Conservation (phyloP, 768 basidiomycete genomes). For the Galerina sulciceps region DNA sequence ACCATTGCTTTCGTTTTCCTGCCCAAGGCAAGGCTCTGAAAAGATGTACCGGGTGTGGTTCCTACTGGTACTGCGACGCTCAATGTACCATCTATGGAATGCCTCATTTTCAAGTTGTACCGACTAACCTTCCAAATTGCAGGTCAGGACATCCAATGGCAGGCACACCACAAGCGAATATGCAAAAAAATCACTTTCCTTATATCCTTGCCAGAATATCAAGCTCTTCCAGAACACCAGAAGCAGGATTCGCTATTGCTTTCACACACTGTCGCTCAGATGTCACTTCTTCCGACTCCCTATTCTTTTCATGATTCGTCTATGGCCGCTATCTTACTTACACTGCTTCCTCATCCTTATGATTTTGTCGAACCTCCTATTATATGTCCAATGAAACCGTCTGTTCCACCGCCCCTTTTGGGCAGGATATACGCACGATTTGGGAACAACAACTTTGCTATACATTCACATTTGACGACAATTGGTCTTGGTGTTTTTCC, state of each 20-base stretch:
- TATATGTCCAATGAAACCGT: slow-evolving; percentile 34
- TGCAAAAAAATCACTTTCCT: slow-evolving; percentile 63
- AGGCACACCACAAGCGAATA: slow-evolving; percentile 63
- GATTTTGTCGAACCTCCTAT: slow-evolving; percentile 25
- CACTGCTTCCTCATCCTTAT: slow-evolving; percentile 40
- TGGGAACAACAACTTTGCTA: slow-evolving; percentile 81
- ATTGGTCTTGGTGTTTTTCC: slow-evolving; percentile 81
- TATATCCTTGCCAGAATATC: slow-evolving; percentile 47
- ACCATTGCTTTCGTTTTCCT: slow-evolving; percentile 55
- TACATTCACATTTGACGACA: slow-evolving; percentile 73
- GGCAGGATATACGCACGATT: slow-evolving; percentile 59
- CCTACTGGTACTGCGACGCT: slow-evolving; percentile 74
- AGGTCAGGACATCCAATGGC: slow-evolving; percentile 80
- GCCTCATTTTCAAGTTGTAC: slow-evolving; percentile 2
- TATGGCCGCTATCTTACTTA: slow-evolving; percentile 15
- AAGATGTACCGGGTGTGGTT: slow-evolving; percentile 68
- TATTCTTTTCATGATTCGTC: slow-evolving; percentile 18
- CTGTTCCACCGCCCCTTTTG: slow-evolving; percentile 30
- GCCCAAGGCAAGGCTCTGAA: slow-evolving; percentile 39
- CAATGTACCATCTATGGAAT: slow-evolving; percentile 50
- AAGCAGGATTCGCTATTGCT: slow-evolving; percentile 67
- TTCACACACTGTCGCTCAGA: slow-evolving; percentile 60
- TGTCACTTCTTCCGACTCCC: slow-evolving; percentile 24
- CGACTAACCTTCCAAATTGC: slow-evolving; percentile 8
- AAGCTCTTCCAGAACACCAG: slow-evolving; percentile 54